phyloP scores from a whole-genome alignment of 2,329 filamentous ascomycete genomes.

The Aspergillus novofumigatus region DNA sequence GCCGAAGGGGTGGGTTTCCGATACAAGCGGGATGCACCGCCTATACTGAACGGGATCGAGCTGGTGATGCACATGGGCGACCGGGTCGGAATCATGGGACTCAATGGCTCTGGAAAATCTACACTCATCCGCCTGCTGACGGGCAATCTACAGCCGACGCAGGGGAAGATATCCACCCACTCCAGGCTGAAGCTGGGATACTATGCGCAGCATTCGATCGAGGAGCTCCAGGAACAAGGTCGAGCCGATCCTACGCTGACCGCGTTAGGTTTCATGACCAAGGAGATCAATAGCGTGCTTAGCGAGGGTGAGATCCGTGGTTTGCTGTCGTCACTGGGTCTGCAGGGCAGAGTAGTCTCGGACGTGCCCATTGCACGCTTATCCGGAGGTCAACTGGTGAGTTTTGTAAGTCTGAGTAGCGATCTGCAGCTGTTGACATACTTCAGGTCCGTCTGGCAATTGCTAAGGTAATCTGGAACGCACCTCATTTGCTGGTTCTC shows the following conservation, averaged over 20 bases:
- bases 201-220: conserved; percentile 76
- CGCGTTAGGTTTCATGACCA: conserved; percentile 59
- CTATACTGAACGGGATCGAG: conserved; percentile 59
- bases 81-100: conserved; percentile 68
- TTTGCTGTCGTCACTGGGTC: conserved; percentile 64
- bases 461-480: conserved; percentile 63
- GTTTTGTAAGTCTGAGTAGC: conserved; percentile 25
- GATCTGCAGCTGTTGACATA: not conserved
- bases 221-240: conserved; percentile 59
- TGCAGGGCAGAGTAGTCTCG: conserved; percentile 66
- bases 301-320: conserved; percentile 65
- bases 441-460: conserved; percentile 56
- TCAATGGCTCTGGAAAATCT: conserved; percentile 80
- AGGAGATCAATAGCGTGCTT: conserved; percentile 50
- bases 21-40: conserved; percentile 49
- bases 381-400: conserved; percentile 73
- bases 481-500: conserved; percentile 69
- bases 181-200: conserved; percentile 67
- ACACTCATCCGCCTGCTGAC: conserved; percentile 70
- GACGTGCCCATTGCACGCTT: conserved; percentile 70
- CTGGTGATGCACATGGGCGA: conserved; percentile 70
- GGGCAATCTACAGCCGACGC: conserved; percentile 54
- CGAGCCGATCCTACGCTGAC: conserved; percentile 53
- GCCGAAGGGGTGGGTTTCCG: conserved; percentile 65
- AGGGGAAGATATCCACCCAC: conserved; percentile 62